A percentile compares a stretch with the other conserved stretches of the same genome.
phyloP scores from a whole-genome alignment of 2,329 filamentous ascomycete species.

The Periconia sp. region DNA sequence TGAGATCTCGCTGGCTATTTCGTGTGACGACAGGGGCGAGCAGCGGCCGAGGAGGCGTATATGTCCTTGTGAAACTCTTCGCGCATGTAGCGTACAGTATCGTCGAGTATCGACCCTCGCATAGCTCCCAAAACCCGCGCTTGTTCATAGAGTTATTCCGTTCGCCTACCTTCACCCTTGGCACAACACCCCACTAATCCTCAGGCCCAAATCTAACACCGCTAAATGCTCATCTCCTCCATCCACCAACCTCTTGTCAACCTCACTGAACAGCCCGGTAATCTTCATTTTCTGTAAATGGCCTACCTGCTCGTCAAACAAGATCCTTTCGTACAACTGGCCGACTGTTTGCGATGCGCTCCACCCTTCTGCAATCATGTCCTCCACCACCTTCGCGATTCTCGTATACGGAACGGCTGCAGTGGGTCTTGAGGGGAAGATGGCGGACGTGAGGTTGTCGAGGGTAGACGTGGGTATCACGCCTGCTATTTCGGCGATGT shows the following conservation, averaged over 20 bases:
- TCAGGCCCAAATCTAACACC: slow-evolving; percentile 82
- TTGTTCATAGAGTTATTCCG: no score
- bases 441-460: slow-evolving; percentile 71
- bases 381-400: slow-evolving; percentile 80
- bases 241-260: slow-evolving; percentile 93
- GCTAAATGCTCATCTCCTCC: slow-evolving; percentile 94
- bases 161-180: slow-evolving; percentile 38
- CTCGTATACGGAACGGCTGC: slow-evolving; percentile 68
- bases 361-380: slow-evolving; percentile 96
- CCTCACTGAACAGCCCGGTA: slow-evolving; percentile 85
- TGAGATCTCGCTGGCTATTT: no score
- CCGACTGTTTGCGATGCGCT: slow-evolving; percentile 86
- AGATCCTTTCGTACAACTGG: slow-evolving; percentile 83
- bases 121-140: no score
- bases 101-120: no score
- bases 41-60: no score
- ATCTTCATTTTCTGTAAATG: slow-evolving; percentile 92
- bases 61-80: no score
- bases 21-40: no score
- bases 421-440: slow-evolving; percentile 64
- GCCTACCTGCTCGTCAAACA: slow-evolving; percentile 82
- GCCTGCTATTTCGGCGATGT: slow-evolving; percentile 93
- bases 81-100: no score
- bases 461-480: slow-evolving; percentile 83
- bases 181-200: slow-evolving; percentile 76